Evolutionary conservation across 163 green algal species (phyloP).

Genomic region (Trebouxia gelatinosa): DNA sequence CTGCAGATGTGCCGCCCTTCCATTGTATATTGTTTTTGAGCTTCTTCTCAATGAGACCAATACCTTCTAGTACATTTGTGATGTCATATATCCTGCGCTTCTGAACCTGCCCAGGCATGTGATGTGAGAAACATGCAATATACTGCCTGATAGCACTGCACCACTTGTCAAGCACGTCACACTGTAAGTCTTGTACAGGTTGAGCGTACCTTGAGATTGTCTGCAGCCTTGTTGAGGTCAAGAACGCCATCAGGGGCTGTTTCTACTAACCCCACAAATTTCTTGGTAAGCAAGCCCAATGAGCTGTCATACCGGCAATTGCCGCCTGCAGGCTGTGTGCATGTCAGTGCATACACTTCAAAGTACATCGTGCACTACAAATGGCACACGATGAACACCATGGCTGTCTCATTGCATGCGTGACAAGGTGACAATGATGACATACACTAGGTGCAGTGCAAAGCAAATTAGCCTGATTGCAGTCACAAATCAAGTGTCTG

Average conservation of each 20-base stretch:
- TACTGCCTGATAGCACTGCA: neutral
- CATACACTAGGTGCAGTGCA: too few relatives aligned
- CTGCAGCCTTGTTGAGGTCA: slow-evolving; percentile 89
- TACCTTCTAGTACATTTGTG: slow-evolving; percentile 97
- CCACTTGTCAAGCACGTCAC: too few relatives aligned
- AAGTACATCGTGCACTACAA: neutral
- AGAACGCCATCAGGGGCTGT: slow-evolving; percentile 71
- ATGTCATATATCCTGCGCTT: slow-evolving; percentile 99
- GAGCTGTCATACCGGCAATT: slow-evolving; percentile 76
- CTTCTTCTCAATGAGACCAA: slow-evolving; percentile 97
- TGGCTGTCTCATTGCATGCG: neutral
- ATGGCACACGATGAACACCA: neutral
- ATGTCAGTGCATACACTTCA: too few relatives aligned
- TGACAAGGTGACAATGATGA: too few relatives aligned
- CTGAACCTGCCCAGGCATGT: slow-evolving; percentile 88
- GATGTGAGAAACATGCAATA: too few relatives aligned
- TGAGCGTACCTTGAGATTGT: slow-evolving; percentile 64
- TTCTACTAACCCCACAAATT: slow-evolving; percentile 90
- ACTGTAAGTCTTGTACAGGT: too few relatives aligned
- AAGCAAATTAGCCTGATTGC: too few relatives aligned
- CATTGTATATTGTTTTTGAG: slow-evolving; percentile 92
- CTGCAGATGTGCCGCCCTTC: slow-evolving; percentile 41
- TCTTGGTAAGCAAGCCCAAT: slow-evolving; percentile 88
- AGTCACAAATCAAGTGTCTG: too few relatives aligned
- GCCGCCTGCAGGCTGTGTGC: neutral